phyloP scores from a whole-genome alignment of 2,329 filamentous ascomycete genomes.

The Trichoderma atrobrunneum region DNA sequence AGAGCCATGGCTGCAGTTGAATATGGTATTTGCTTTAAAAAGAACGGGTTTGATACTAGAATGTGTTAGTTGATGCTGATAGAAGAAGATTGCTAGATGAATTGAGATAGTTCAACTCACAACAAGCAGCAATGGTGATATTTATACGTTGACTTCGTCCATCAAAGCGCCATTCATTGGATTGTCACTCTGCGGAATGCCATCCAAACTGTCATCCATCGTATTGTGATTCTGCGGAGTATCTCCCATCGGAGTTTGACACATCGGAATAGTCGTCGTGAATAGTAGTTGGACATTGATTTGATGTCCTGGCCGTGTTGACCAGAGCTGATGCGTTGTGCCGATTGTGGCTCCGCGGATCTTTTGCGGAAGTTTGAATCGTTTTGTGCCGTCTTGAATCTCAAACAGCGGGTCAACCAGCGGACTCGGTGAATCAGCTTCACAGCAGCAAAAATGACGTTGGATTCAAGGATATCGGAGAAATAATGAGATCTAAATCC shows the following conservation, averaged over 20 bases:
- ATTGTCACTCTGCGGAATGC: not conserved
- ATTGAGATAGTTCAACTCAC: not conserved
- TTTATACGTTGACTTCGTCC: not conserved
- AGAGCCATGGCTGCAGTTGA: not conserved
- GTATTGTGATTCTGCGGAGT: not conserved
- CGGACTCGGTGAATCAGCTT: not conserved
- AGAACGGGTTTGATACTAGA: too few species aligned
- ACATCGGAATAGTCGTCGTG: not conserved
- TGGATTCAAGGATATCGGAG: too few species aligned
- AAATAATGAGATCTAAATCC: too few species aligned
- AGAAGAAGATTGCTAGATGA: not conserved
- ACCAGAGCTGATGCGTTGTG: not conserved
- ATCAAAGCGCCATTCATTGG: not conserved
- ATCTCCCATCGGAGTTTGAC: not conserved
- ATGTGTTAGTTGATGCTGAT: not conserved
- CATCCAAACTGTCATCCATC: too few species aligned
- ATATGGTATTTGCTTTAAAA: not conserved
- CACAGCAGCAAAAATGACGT: not conserved
- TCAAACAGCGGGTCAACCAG: not conserved
- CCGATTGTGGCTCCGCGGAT: not conserved
- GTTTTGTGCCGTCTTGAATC: not conserved
- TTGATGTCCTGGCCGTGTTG: not conserved
- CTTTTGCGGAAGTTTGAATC: not conserved
- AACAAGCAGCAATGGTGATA: not conserved
- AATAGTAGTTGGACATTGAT: not conserved